Base-by-base conservation (phyloP, 108 stramenopile species). In the Discostella stelligeroides region DNA sequence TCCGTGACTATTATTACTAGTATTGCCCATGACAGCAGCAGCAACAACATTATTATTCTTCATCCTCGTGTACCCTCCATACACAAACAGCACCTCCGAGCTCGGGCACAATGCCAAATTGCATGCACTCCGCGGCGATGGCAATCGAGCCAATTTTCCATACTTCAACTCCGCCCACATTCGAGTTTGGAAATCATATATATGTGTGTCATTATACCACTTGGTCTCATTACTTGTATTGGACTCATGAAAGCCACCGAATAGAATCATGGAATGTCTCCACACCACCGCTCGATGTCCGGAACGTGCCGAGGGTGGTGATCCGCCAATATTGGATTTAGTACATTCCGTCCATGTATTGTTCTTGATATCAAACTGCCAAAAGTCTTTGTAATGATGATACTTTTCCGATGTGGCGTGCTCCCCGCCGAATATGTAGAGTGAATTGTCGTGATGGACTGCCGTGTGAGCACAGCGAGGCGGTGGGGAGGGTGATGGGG, bases 341-440 rank as follows among this genome's bases (percentile, higher is more conserved):
- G 63, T 62, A 55, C 96, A 82, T 82, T 97, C 93, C 43, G 81
- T 78, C 97, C 97, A 98, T 39, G 55, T 70, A 62, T 91, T 77
- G 15, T 84, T 86, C 49, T 87, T 89, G 11, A 92, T 28, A 68
- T 95, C 92, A 63, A 91, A 88, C 63, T 83, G 88, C 98, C 98
- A 98, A 30, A 97, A 55, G 75, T 98, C 98, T 5, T 75, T 72
- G 84, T 97, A 97, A 76, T 98, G 98, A 80, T 97, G 88, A 85
- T 96, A 98, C 68, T 95, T 85, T 37, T 96, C 95, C 4, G 87
- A 81, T n/a, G 91, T 91, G 12, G 92, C 95, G 34, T 85, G 72
- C 75, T 98, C 98, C 17, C 98, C 98, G 18, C 98, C 98, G 86
- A 97, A 94, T 13, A 98, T 84, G 67, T 97, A 98, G 2, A 98